Evolutionary conservation across 1,139 yeast species (phyloP).

Genomic region (Kodamaea ohmeri): DNA sequence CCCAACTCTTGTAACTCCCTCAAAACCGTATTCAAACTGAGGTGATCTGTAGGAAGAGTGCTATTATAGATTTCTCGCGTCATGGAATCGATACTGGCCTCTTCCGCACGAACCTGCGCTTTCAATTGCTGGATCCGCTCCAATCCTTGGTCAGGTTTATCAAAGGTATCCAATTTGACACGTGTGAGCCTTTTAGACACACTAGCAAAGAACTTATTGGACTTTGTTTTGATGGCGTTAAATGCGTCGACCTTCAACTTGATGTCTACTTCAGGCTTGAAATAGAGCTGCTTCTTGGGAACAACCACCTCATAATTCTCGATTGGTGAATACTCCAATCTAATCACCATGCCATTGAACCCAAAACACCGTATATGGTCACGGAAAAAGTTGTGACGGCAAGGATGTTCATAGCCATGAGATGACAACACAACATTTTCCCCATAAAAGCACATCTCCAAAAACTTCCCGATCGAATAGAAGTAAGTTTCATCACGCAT

Average conservation of each 20-base stretch:
- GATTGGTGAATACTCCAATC: conserved; percentile 73
- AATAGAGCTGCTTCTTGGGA: conserved; percentile 69
- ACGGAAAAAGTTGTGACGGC: conserved; percentile 76
- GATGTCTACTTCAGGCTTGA: conserved; percentile 73
- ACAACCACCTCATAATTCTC: conserved; percentile 75
- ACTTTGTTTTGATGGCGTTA: conserved; percentile 51
- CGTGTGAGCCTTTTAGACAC: conserved; percentile 69
- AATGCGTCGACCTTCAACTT: conserved; percentile 65
- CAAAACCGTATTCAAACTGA: conserved; percentile 66
- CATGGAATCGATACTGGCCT: conserved; percentile 39
- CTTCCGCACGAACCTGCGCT: conserved; percentile 51
- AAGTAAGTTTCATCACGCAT: conserved; percentile 90
- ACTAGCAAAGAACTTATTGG: conserved; percentile 66
- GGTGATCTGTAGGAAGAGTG: conserved; percentile 62
- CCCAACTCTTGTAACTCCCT: conserved; percentile 78
- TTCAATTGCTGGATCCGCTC: conserved; percentile 58
- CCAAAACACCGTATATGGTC: conserved; percentile 86
- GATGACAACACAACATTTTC: conserved; percentile 19
- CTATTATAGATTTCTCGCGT: conserved; percentile 54
- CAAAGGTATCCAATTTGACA: conserved; percentile 79
- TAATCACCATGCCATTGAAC: conserved; percentile 71
- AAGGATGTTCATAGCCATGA: conserved; percentile 33
- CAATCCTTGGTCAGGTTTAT: conserved; percentile 68
- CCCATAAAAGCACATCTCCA: conserved; percentile 86
- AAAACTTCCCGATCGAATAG: conserved; percentile 87